Evolutionary conservation across 768 basidiomycete species (phyloP).

Genomic region (Daedalea quercina): DNA sequence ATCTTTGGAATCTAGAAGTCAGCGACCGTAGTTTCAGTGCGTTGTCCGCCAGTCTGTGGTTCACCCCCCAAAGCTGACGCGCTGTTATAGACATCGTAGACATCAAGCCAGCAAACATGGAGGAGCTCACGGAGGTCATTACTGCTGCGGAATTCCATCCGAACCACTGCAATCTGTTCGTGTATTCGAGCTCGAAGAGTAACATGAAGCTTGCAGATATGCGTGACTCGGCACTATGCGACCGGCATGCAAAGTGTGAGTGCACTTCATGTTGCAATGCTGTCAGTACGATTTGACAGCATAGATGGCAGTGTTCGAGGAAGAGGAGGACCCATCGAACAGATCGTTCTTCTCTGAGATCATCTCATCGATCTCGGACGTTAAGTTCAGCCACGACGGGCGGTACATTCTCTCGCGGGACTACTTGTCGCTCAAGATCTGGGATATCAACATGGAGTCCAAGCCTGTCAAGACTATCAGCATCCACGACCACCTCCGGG

Average conservation of each 20-base stretch:
- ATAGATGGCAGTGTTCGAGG: slow-evolving; percentile 76
- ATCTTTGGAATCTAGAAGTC: slow-evolving; percentile 98
- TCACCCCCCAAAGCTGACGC: neutral
- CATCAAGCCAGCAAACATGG: slow-evolving; percentile 99
- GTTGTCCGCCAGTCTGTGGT: slow-evolving; percentile 27
- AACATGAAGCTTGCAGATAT: slow-evolving; percentile 99
- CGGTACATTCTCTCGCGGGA: slow-evolving; percentile 95
- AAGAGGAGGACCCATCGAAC: slow-evolving; percentile 95
- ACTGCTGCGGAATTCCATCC: slow-evolving; percentile 99
- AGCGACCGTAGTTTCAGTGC: slow-evolving; percentile 98
- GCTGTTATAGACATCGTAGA: slow-evolving; percentile 87
- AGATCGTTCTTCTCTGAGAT: slow-evolving; percentile 99
- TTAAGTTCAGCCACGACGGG: slow-evolving; percentile 97
- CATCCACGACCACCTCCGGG: slow-evolving; percentile 95
- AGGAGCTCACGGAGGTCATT: slow-evolving; percentile 98
- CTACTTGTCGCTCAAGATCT: slow-evolving; percentile 97
- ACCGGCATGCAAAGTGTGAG: slow-evolving; percentile 92
- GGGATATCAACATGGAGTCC: slow-evolving; percentile 99
- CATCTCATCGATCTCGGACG: slow-evolving; percentile 98
- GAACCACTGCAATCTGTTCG: slow-evolving; percentile 94
- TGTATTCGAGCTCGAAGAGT: slow-evolving; percentile 99
- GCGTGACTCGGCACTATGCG: slow-evolving; percentile 96
- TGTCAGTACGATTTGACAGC: neutral
- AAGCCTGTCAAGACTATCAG: slow-evolving; percentile 95
- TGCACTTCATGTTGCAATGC: slow-evolving; percentile 11